phyloP scores from a whole-genome alignment of 768 basidiomycete species.

The Boletus bicolor region DNA sequence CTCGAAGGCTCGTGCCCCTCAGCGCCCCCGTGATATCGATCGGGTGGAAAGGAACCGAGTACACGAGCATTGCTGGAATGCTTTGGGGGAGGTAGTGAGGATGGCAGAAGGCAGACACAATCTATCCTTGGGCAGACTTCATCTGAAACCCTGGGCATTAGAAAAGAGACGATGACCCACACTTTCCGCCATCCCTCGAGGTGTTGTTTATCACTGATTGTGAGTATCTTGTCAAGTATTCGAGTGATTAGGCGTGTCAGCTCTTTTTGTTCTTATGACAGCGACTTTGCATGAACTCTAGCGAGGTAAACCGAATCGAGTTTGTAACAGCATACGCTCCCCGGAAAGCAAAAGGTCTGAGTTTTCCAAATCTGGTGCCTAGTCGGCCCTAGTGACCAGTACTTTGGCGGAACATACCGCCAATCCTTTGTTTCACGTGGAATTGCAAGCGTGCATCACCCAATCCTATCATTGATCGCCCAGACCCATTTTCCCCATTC shows the following conservation, averaged over 20 bases:
- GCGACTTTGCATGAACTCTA: background rate
- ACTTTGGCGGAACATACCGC: no score
- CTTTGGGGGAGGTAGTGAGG: constrained; percentile 50
- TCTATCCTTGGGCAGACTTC: constrained; percentile 49
- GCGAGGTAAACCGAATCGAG: background rate
- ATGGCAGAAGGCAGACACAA: constrained; percentile 57
- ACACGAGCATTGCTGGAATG: constrained; percentile 41
- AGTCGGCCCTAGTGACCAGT: no score
- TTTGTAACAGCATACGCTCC: background rate
- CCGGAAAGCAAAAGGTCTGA: background rate
- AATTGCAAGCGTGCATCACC: no score
- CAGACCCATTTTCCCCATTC: no score
- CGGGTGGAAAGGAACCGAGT: constrained; percentile 27
- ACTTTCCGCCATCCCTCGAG: background rate
- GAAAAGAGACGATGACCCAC: constrained; percentile 7
- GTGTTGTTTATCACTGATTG: background rate
- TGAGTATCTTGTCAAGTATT: constrained; percentile 5
- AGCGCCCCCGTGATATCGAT: constrained; percentile 16
- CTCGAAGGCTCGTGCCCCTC: constrained; percentile 11
- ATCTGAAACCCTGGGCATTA: constrained; percentile 25
- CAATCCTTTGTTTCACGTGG: no score
- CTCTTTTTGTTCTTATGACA: constrained; percentile 2
- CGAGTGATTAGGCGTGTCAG: background rate
- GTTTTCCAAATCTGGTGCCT: no score
- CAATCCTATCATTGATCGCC: no score